Evolutionary conservation across 2,329 filamentous ascomycete species (phyloP).

Genomic region (Colletotrichum sublineola): DNA sequence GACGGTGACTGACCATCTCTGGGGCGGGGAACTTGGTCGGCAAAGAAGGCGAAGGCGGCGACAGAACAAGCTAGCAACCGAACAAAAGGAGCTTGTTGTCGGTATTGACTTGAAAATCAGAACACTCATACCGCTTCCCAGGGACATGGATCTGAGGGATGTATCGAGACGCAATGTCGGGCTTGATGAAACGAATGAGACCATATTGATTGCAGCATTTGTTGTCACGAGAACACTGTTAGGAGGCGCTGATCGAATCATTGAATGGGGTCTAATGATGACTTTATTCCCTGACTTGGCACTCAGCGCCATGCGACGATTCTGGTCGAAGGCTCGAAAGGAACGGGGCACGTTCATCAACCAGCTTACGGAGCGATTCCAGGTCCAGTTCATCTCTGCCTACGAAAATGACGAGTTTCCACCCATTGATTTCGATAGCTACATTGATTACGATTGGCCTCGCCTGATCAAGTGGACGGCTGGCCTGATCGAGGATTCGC

Average conservation of each 20-base stretch:
- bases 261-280: conserved; percentile 73
- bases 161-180: conserved; percentile 16
- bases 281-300: conserved; percentile 68
- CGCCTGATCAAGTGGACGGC: conserved; percentile 74
- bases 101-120: conserved; percentile 38
- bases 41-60: conserved; percentile 34
- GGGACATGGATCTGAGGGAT: conserved; percentile 34
- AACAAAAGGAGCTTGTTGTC: conserved; percentile 34
- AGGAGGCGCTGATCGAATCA: conserved; percentile 69
- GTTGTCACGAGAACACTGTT: conserved; percentile 69
- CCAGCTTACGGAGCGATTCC: conserved; percentile 73
- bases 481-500: conserved; percentile 50
- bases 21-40: conserved; percentile 36
- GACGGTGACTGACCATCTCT: conserved; percentile 44
- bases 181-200: conserved; percentile 41
- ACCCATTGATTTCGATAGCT: conserved; percentile 72
- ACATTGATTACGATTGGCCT: conserved; percentile 77
- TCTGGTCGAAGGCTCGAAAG: conserved; percentile 67
- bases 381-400: conserved; percentile 73
- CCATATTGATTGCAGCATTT: conserved; percentile 66
- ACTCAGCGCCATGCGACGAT: conserved; percentile 64
- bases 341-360: conserved; percentile 67
- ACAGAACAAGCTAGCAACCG: conserved; percentile 26
- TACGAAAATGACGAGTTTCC: conserved; percentile 74
- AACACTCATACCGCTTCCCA: conserved; percentile 35